These are phyloP conservation scores for Heterococcus sp. DNA, from an alignment of 108 stramenopile species.

Conservation along the genomic window DNA sequence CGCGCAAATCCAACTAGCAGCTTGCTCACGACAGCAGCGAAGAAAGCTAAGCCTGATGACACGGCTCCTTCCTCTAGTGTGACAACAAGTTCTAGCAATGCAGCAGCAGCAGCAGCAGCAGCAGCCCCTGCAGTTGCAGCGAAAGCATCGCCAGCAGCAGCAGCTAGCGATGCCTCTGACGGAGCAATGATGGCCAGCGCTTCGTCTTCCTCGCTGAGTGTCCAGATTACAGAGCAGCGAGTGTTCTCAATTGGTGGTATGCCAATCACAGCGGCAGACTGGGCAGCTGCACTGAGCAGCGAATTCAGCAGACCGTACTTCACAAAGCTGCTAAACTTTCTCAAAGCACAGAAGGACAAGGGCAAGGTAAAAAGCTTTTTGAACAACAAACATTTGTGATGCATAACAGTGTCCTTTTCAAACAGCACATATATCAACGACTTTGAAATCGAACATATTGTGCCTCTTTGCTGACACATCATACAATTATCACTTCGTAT, in stretches of 20 bases:
- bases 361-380: conserved; percentile 30
- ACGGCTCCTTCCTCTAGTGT: background rate
- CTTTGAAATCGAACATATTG: too few relatives aligned
- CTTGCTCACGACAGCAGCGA: too few relatives aligned
- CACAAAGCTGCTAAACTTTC: conserved; percentile 30
- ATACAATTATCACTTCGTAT: background rate
- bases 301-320: conserved; percentile 58
- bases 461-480: background rate
- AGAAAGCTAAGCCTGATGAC: too few relatives aligned
- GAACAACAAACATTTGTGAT: background rate
- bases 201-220: background rate
- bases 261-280: conserved; percentile 1
- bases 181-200: background rate
- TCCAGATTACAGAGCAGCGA: background rate
- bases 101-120: background rate
- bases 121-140: background rate
- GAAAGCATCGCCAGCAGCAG: background rate
- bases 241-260: background rate
- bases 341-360: conserved; percentile 4
- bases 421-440: too few relatives aligned
- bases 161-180: background rate
- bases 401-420: background rate
- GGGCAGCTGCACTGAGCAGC: conserved; percentile 6
- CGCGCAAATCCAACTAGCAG: too few relatives aligned
- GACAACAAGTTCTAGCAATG: background rate